Conservation (phyloP, 306 rosid species). For the Canavalia gladiata region DNA sequence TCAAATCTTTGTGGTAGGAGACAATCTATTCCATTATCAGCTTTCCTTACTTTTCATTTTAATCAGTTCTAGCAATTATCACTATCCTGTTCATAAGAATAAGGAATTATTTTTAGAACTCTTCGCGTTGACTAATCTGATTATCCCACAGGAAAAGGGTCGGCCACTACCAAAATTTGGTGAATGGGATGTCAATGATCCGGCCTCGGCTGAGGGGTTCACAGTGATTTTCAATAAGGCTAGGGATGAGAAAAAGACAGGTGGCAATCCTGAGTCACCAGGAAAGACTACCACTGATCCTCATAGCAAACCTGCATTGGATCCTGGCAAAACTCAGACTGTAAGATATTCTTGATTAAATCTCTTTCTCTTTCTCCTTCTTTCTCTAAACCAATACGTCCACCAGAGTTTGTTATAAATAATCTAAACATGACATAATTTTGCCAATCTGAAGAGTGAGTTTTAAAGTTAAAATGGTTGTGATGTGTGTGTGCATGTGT, state of each 20-base stretch:
- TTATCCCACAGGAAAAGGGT: conserved; percentile 83
- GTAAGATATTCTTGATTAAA: conserved; percentile 63
- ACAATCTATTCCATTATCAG: conserved; percentile 9
- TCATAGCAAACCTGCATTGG: conserved; percentile 67
- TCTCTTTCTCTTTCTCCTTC: not conserved
- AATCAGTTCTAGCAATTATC: conserved; percentile 16
- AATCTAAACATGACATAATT: not conserved
- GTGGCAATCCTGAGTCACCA: conserved; percentile 95
- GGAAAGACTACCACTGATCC: conserved; percentile 68
- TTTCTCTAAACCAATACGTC: not conserved
- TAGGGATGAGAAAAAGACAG: conserved; percentile 96
- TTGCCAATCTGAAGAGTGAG: not conserved
- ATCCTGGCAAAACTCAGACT: conserved; percentile 72
- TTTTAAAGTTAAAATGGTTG: conserved; percentile 26
- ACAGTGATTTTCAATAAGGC: conserved; percentile 99
- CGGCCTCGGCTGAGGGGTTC: conserved; percentile 99
- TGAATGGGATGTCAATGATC: conserved; percentile 99
- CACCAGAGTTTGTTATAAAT: not conserved
- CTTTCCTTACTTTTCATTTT: conserved; percentile 12
- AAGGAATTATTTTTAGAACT: conserved; percentile 2
- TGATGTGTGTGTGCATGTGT: not conserved
- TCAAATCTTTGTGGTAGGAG: not conserved
- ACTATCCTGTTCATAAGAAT: conserved; percentile 28
- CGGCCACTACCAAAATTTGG: conserved; percentile 97
- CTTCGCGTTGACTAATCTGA: conserved; percentile 36